phyloP scores from a whole-genome alignment of 345 rosid genomes.

The Rhizophora mangle region DNA sequence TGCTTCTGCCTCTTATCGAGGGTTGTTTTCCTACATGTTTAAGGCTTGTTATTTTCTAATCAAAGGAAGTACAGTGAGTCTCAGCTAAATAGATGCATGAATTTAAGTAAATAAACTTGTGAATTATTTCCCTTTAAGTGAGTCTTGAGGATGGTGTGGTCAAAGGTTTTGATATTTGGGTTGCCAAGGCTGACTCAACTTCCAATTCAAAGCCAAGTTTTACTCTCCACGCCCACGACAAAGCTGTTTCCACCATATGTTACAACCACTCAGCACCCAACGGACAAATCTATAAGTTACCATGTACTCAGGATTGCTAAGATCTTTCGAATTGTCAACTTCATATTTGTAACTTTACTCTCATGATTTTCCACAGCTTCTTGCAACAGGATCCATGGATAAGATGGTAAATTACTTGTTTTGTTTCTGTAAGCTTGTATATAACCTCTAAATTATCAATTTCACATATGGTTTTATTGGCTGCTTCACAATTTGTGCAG shows the following conservation, averaged over 20 bases:
- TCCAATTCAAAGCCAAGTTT: constrained; percentile 54
- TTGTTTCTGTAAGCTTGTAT: constrained; percentile 3
- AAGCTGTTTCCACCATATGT: constrained; percentile 67
- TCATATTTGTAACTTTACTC: background rate
- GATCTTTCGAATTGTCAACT: background rate
- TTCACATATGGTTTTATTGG: background rate
- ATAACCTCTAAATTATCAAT: background rate
- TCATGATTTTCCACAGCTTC: constrained; percentile 31
- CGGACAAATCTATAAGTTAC: constrained; percentile 18
- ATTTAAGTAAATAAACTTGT: constrained; percentile 1
- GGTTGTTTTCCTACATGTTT: background rate
- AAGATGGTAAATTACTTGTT: constrained; percentile 26
- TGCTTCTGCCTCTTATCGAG: constrained; percentile 18
- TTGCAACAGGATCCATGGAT: constrained; percentile 47
- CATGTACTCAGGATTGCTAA: background rate
- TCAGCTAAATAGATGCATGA: background rate
- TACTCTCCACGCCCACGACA: constrained; percentile 80
- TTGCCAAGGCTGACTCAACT: constrained; percentile 52
- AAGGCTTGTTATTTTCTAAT: background rate
- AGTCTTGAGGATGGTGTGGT: constrained; percentile 92
- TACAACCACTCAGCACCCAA: constrained; percentile 52
- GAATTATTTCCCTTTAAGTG: constrained; percentile 38
- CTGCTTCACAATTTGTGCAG: constrained; percentile 32
- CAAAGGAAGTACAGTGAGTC: background rate
- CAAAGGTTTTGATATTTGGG: constrained; percentile 54